Conservation (phyloP, 2,329 filamentous ascomycete genomes). For the Aspergillus tamarii region DNA sequence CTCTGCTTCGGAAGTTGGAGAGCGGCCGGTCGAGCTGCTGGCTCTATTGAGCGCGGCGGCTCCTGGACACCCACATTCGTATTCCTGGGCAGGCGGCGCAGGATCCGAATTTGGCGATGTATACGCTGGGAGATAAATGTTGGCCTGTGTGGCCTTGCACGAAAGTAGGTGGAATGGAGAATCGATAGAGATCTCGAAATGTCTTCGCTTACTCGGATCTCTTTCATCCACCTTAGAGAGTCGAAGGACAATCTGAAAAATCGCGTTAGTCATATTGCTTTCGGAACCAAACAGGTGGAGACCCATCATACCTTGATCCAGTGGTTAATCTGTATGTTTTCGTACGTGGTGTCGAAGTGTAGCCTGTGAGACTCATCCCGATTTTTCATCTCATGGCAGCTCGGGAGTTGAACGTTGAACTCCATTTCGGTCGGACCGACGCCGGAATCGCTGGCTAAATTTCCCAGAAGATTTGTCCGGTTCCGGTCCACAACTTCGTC, state of each 20-base stretch:
- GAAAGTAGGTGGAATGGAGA: constrained; percentile 92
- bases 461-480: constrained; percentile 74
- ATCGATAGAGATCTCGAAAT: constrained; percentile 96
- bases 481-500: constrained; percentile 58
- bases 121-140: constrained; percentile 84
- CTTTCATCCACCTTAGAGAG: constrained; percentile 81
- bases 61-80: constrained; percentile 68
- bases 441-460: constrained; percentile 74
- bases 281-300: neutral
- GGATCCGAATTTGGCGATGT: constrained; percentile 58
- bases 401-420: constrained; percentile 89
- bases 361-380: constrained; percentile 68
- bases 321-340: constrained; percentile 90
- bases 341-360: constrained; percentile 90
- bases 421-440: constrained; percentile 92
- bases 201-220: constrained; percentile 76
- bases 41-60: constrained; percentile 53
- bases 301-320: constrained; percentile 79
- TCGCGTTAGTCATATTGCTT: constrained; percentile 16
- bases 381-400: constrained; percentile 78
- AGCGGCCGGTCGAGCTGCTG: constrained; percentile 28
- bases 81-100: constrained; percentile 59
- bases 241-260: constrained; percentile 78
- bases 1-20: constrained; percentile 31
- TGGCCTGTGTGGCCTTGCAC: constrained; percentile 88